Percentiles rank a stretch among this genome's conserved stretches.
Evolutionary conservation across 2,329 filamentous ascomycete genomes (phyloP).

Genomic region (Madurella fahalii): DNA sequence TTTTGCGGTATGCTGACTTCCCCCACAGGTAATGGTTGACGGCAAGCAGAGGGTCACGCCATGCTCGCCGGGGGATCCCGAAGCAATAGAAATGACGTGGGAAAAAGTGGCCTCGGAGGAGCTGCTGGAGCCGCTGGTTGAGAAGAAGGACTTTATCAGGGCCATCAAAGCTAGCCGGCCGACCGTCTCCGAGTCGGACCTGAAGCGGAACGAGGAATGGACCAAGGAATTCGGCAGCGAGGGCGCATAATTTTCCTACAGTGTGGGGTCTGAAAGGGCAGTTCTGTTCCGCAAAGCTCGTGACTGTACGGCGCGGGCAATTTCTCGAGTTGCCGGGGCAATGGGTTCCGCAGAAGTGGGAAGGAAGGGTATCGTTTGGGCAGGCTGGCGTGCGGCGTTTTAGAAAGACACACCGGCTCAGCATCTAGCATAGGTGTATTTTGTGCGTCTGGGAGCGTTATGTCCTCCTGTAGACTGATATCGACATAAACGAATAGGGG

Average conservation of each 20-base stretch:
- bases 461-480: conserved; percentile 4
- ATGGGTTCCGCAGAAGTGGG: too few relatives aligned
- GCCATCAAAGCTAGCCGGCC: conserved; percentile 84
- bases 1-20: conserved; percentile 12
- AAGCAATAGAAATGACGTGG: conserved; percentile 91
- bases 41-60: conserved; percentile 69
- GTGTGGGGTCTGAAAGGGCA: background rate
- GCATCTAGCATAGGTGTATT: conserved; percentile 7
- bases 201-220: conserved; percentile 84
- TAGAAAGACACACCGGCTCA: conserved; percentile 1
- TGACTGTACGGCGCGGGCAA: too few relatives aligned
- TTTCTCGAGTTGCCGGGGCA: too few relatives aligned
- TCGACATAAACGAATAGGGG: background rate
- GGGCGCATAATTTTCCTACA: conserved; percentile 47
- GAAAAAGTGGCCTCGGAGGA: conserved; percentile 79
- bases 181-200: conserved; percentile 83
- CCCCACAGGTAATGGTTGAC: conserved; percentile 63
- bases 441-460: background rate
- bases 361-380: background rate
- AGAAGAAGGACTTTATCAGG: conserved; percentile 88
- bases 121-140: conserved; percentile 79
- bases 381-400: conserved; percentile 22
- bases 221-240: conserved; percentile 95
- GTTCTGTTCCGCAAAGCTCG: too few relatives aligned
- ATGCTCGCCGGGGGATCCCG: conserved; percentile 84